Conservation (phyloP, 345 rosid genomes). For the Ceriops zippeliana region DNA sequence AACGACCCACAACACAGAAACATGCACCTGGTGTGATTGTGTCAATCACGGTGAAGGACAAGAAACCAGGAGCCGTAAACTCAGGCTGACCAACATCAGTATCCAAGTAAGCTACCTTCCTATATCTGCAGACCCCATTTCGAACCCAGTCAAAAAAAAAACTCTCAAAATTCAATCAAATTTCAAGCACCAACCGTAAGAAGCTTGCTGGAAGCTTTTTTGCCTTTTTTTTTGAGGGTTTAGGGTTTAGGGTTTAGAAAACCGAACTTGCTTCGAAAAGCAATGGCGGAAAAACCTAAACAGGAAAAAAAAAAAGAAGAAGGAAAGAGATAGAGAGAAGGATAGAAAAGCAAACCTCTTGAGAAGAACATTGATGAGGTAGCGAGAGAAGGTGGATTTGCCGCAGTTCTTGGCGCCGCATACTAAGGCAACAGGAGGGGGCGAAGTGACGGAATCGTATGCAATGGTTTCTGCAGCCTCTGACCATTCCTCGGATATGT, state of each 20-base stretch:
- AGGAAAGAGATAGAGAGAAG: background rate
- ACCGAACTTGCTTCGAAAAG: no score
- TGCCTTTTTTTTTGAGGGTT: no score
- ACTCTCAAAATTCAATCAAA: background rate
- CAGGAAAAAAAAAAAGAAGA: no score
- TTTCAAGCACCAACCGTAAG: background rate
- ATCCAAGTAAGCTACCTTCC: slow-evolving; percentile 81
- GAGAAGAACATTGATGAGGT: slow-evolving; percentile 70
- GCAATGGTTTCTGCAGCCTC: slow-evolving; percentile 60
- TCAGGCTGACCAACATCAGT: slow-evolving; percentile 96
- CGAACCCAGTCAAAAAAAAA: background rate
- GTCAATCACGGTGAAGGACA: slow-evolving; percentile 75
- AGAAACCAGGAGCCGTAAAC: slow-evolving; percentile 81
- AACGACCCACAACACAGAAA: slow-evolving; percentile 3
- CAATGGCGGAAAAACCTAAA: no score
- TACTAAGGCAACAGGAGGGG: slow-evolving; percentile 48
- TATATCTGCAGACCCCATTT: slow-evolving; percentile 49
- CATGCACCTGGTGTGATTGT: slow-evolving; percentile 52
- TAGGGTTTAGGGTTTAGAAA: no score
- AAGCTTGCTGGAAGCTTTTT: no score
- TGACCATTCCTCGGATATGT: slow-evolving; percentile 68
- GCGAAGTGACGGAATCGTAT: slow-evolving; percentile 34
- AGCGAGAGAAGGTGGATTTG: slow-evolving; percentile 82
- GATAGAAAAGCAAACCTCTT: slow-evolving; percentile 36
- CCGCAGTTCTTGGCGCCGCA: slow-evolving; percentile 90